phyloP scores from a whole-genome alignment of 306 rosid species.

The Inga laurina region DNA sequence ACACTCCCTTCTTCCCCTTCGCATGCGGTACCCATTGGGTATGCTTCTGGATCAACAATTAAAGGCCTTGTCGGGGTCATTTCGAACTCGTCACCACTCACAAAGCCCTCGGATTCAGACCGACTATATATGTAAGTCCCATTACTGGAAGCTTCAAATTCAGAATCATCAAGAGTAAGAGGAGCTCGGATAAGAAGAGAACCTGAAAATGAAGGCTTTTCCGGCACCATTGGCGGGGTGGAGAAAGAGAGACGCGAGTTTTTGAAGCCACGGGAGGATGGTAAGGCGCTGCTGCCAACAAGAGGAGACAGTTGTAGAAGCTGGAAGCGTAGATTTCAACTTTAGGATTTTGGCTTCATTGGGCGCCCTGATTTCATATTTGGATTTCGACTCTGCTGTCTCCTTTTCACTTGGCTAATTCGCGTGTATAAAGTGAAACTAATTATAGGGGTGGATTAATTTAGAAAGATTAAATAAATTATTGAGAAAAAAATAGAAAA shows the following conservation, averaged over 20 bases:
- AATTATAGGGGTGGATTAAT: no score
- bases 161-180: constrained; percentile 52
- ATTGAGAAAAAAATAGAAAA: no score
- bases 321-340: constrained; percentile 6
- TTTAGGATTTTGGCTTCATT: neutral
- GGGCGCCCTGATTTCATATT: neutral
- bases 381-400: neutral
- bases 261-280: constrained; percentile 39
- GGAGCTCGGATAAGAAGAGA: constrained; percentile 64
- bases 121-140: constrained; percentile 31
- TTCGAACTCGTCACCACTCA: constrained; percentile 38
- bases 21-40: neutral
- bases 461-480: no score
- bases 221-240: neutral
- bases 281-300: neutral
- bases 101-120: constrained; percentile 38
- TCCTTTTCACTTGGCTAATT: no score
- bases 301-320: neutral
- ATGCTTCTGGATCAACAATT: constrained; percentile 29
- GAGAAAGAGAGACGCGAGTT: constrained; percentile 20
- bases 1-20: constrained; percentile 22
- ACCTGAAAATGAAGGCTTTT: constrained; percentile 32
- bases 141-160: constrained; percentile 32
- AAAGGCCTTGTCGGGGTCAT: constrained; percentile 31
- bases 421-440: no score